phyloP scores from a whole-genome alignment of 139 green algal species.

The Astrephomene gubernaculifera region DNA sequence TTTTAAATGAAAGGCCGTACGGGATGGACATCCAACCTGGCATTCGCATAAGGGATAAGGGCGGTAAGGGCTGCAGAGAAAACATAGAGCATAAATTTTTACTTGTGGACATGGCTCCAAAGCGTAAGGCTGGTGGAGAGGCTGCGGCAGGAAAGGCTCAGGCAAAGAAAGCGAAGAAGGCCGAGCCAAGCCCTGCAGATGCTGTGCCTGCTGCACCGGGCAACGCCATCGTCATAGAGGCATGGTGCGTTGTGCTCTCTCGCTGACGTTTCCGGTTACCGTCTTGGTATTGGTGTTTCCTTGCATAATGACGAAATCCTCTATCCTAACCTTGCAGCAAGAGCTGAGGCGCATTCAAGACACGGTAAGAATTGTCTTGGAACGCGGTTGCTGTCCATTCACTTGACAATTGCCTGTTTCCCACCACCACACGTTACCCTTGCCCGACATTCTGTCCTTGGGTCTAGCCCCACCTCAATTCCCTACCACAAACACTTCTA shows the following conservation, averaged over 20 bases:
- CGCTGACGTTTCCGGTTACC: background rate
- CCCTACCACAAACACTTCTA: no score
- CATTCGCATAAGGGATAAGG: no score
- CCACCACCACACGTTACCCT: no score
- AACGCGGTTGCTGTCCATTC: no score
- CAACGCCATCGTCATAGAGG: conserved; percentile 34
- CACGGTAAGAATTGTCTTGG: conserved; percentile 29
- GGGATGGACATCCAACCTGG: no score
- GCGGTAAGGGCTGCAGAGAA: no score
- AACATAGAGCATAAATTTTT: no score
- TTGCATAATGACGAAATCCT: background rate
- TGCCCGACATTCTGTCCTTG: no score
- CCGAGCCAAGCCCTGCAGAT: background rate
- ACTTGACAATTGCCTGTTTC: no score
- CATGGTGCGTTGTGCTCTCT: conserved; percentile 19
- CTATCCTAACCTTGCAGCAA: conserved; percentile 28
- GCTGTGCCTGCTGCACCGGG: background rate
- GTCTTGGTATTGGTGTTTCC: background rate
- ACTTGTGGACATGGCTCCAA: conserved; percentile 18
- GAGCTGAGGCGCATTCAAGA: conserved; percentile 52
- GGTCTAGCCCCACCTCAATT: no score
- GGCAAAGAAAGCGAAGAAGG: background rate
- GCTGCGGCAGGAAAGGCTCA: background rate
- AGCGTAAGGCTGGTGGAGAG: conserved; percentile 17
- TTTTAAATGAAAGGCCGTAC: no score